phyloP scores from a whole-genome alignment of 164 flowering plant species.

The Litsea cubeba region DNA sequence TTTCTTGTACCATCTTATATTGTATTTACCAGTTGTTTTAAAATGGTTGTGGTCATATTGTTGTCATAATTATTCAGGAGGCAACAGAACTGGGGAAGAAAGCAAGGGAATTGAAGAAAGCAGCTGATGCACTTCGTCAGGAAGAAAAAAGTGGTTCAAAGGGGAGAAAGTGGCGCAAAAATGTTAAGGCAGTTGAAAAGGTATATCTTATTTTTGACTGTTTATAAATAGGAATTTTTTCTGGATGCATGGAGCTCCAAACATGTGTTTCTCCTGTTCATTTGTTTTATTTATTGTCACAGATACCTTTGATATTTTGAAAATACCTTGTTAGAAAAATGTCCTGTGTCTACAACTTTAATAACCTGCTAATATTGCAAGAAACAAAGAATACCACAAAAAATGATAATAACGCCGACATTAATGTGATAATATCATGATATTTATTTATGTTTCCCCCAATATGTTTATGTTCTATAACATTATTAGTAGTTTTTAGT shows the following conservation, averaged over 20 bases:
- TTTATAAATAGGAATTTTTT: not conserved
- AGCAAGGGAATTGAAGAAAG: constrained; percentile 89
- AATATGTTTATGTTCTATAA: too few species aligned
- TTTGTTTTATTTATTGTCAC: not conserved
- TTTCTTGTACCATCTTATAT: not conserved
- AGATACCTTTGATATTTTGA: too few species aligned
- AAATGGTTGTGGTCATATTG: not conserved
- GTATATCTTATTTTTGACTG: constrained; percentile 21
- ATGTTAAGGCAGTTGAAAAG: constrained; percentile 94
- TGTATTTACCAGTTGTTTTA: constrained; percentile 5
- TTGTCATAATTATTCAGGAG: constrained; percentile 45
- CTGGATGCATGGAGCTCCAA: not conserved
- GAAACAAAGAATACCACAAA: too few species aligned
- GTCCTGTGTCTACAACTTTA: too few species aligned
- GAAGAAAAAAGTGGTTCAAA: constrained; percentile 91
- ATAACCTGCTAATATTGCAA: too few species aligned
- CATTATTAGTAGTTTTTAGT: too few species aligned
- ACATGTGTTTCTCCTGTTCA: not conserved
- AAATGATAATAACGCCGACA: too few species aligned
- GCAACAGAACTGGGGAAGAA: constrained; percentile 94
- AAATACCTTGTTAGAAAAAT: too few species aligned
- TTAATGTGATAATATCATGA: too few species aligned
- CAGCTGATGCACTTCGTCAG: constrained; percentile 91
- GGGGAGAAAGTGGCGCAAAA: constrained; percentile 97
- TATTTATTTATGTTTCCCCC: too few species aligned